phyloP scores from a whole-genome alignment of 805 yeast genomes.

The Schwanniomyces occidentalis region DNA sequence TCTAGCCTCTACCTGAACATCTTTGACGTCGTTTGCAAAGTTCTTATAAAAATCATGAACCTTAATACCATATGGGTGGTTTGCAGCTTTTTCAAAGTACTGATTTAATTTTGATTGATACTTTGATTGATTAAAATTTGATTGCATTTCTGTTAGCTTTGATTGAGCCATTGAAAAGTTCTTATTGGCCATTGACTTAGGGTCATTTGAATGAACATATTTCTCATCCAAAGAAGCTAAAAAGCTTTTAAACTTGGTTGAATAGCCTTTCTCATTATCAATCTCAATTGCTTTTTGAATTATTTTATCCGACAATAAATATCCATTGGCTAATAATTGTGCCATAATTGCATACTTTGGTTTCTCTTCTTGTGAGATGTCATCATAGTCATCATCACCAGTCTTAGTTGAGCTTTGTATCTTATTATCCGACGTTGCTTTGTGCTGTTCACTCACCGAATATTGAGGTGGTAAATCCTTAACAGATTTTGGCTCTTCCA shows the following conservation, averaged over 20 bases:
- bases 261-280: slow-evolving; percentile 65
- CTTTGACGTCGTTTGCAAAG: slow-evolving; percentile 55
- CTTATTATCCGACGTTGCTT: slow-evolving; percentile 21
- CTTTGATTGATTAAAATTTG: slow-evolving; percentile 30
- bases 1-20: slow-evolving; percentile 73
- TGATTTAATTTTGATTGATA: slow-evolving; percentile 37
- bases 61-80: slow-evolving; percentile 54
- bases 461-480: slow-evolving; percentile 11
- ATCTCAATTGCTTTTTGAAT: slow-evolving; percentile 60
- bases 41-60: slow-evolving; percentile 60
- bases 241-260: slow-evolving; percentile 57
- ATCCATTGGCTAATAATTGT: slow-evolving; percentile 74
- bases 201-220: slow-evolving; percentile 58
- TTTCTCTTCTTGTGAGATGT: slow-evolving; percentile 71
- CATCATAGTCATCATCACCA: slow-evolving; percentile 39
- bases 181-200: slow-evolving; percentile 41
- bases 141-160: slow-evolving; percentile 40
- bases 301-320: slow-evolving; percentile 61
- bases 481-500: slow-evolving; percentile 28
- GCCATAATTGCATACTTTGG: slow-evolving; percentile 77
- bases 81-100: slow-evolving; percentile 48
- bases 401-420: slow-evolving; percentile 17
- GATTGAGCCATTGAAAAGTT: slow-evolving; percentile 39
- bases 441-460: slow-evolving; percentile 8
- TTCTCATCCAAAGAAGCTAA: slow-evolving; percentile 55